Base-by-base conservation (phyloP, 768 basidiomycete genomes). In the Naganishia kalamii region DNA sequence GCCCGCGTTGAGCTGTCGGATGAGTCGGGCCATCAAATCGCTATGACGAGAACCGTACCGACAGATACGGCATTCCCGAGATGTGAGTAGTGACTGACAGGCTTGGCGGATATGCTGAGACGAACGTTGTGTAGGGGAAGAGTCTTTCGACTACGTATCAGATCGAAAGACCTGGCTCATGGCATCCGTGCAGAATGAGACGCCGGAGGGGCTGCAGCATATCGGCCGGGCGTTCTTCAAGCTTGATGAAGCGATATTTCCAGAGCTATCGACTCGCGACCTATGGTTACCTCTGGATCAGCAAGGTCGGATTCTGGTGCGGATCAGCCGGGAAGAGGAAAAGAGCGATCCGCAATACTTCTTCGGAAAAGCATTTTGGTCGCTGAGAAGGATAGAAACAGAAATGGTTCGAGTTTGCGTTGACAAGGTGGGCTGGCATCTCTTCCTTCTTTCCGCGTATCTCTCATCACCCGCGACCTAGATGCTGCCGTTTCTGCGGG, bases 261-360 rank as follows among this genome's bases (percentile, higher is more conserved):
- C 86, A 13, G 92, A 99, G 80, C 87, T 88, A 76, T 80, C 97
- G 66, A 82, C 91, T 1, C 92, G 92, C 72, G 96, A 99, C 65
- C 76, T 93, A 7, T 92, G 92, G 88, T 83, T 93, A 80, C 88
- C 90, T 66, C 80, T 98, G 17, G 93, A 97, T 74, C 86, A 87
- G 0, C 83, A 85, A 61, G 92, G 96, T 4, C 85, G 91, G 35
- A 83, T 97, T 54, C 80, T 96, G 40, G 81, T 96, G 33, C 85
- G 96, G 21, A 84, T 98, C 65, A 93, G 91, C 74, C 96, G 98
- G 92, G 96, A 99, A 74, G 92, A 93, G 60, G 96, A 98, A 82
- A 92, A 94, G 79, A 92, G 96, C 71, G 96, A 99, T 75, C 90
- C 92, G 8, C 89, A 89, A 70, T 99, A 96, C 81, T 93, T 89